Percentiles rank a stretch among this genome's conserved stretches.
These are phyloP conservation scores for Exutisphaerella laricina DNA, from an alignment of 2,329 filamentous ascomycete species.

Conservation along the genomic window DNA sequence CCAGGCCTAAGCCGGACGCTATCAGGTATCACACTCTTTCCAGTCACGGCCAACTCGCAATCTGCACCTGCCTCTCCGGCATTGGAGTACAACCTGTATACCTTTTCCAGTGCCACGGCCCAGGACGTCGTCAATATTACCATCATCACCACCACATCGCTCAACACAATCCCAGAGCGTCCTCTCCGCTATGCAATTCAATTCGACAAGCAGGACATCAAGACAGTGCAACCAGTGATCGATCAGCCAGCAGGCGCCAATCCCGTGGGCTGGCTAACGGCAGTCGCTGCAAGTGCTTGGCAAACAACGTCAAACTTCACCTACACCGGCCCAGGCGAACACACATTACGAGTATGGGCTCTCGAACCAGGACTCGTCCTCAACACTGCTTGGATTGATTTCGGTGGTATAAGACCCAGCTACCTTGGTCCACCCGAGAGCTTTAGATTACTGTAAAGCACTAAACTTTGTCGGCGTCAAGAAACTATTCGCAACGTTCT, in stretches of 20 bases:
- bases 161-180: constrained; percentile 27
- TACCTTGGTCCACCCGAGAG: constrained; percentile 36
- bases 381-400: constrained; percentile 33
- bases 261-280: constrained; percentile 46
- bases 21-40: constrained; percentile 27
- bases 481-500: background rate
- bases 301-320: constrained; percentile 40
- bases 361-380: constrained; percentile 44
- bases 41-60: constrained; percentile 46
- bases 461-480: constrained; percentile 2
- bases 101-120: constrained; percentile 24
- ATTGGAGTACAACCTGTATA: constrained; percentile 3
- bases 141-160: constrained; percentile 23
- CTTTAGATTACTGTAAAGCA: constrained; percentile 10
- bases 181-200: constrained; percentile 38
- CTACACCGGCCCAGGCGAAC: constrained; percentile 33
- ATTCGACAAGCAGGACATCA: constrained; percentile 23
- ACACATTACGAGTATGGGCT: constrained; percentile 43
- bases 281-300: constrained; percentile 50
- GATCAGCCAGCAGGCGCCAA: constrained; percentile 24
- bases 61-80: constrained; percentile 26
- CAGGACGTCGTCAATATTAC: constrained; percentile 37
- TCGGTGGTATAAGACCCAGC: constrained; percentile 32
- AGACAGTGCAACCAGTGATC: constrained; percentile 26
- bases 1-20: constrained; percentile 42